phyloP scores from a whole-genome alignment of 2,329 filamentous ascomycete genomes.

The Podosphaera fusca region DNA sequence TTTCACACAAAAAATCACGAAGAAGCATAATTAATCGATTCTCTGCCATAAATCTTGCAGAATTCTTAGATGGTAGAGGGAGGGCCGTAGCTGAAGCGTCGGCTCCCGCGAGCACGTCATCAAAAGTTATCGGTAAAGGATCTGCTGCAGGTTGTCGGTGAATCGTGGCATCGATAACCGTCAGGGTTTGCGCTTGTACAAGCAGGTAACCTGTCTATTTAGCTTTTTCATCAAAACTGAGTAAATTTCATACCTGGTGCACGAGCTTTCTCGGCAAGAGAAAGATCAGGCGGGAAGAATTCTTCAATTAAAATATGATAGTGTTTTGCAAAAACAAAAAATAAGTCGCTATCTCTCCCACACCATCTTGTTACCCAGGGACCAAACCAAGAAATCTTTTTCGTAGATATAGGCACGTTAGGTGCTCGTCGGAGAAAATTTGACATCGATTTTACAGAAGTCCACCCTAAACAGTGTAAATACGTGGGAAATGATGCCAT shows the following conservation, averaged over 20 bases:
- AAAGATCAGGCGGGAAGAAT: conserved; percentile 26
- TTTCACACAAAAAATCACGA: conserved; percentile 42
- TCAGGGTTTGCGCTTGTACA: conserved; percentile 44
- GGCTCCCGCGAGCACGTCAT: conserved; percentile 39
- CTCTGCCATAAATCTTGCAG: conserved; percentile 42
- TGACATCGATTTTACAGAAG: conserved; percentile 30
- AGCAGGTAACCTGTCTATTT: conserved; percentile 28
- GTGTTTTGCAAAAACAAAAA: conserved; percentile 51
- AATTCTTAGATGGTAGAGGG: conserved; percentile 32
- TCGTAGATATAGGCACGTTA: conserved; percentile 30
- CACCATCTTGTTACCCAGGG: conserved; percentile 49
- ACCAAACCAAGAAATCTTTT: conserved; percentile 42
- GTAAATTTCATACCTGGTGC: conserved; percentile 22
- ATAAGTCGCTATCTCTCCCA: conserved; percentile 50
- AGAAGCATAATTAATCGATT: conserved; percentile 48
- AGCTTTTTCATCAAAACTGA: conserved; percentile 3
- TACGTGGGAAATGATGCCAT: conserved; percentile 19
- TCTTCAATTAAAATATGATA: conserved; percentile 44
- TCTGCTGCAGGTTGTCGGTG: conserved; percentile 30
- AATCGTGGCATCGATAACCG: conserved; percentile 42
- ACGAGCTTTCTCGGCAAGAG: conserved; percentile 31
- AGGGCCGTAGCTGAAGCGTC: conserved; percentile 31
- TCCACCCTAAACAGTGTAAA: conserved; percentile 36
- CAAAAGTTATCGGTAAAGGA: conserved; percentile 35
- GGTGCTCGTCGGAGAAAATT: conserved; percentile 31